Percentiles rank a stretch among this genome's conserved stretches.
Conservation (phyloP, 176 grass and related monocot species). For the Aegilops tauschii region DNA sequence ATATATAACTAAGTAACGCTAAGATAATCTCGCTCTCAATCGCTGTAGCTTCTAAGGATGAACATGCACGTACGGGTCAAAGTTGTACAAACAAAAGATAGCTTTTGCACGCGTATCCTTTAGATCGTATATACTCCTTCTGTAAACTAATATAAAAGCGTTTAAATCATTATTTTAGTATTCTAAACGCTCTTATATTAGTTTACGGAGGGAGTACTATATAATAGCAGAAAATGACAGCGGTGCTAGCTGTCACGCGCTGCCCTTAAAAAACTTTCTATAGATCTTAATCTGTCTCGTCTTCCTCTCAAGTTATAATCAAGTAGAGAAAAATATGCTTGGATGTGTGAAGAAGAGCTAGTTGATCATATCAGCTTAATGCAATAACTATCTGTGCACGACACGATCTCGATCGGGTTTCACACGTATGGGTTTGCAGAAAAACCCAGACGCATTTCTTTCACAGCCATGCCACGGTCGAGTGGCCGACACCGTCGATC, state of each 20-base stretch:
- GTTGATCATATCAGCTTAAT: neutral
- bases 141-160: too few species aligned
- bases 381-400: neutral
- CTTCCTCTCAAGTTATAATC: neutral
- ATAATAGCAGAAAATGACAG: neutral
- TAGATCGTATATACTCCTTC: neutral
- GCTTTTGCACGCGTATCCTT: slow-evolving; percentile 12
- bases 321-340: neutral
- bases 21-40: slow-evolving; percentile 24
- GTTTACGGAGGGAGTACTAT: too few species aligned
- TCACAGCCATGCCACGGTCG: slow-evolving; percentile 5
- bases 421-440: neutral
- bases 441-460: neutral
- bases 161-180: too few species aligned
- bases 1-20: neutral
- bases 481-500: neutral
- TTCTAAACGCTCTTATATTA: too few species aligned
- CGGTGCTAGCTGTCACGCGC: neutral
- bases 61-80: slow-evolving; percentile 20
- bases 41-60: slow-evolving; percentile 3
- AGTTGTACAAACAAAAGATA: slow-evolving; percentile 18
- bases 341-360: neutral
- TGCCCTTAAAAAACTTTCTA: neutral
- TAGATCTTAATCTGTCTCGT: neutral
- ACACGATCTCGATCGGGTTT: neutral